Percentiles rank a stretch among this genome's conserved stretches.
Conservation (phyloP, 169 alveolate genomes). For the Perkinsus olseni region DNA sequence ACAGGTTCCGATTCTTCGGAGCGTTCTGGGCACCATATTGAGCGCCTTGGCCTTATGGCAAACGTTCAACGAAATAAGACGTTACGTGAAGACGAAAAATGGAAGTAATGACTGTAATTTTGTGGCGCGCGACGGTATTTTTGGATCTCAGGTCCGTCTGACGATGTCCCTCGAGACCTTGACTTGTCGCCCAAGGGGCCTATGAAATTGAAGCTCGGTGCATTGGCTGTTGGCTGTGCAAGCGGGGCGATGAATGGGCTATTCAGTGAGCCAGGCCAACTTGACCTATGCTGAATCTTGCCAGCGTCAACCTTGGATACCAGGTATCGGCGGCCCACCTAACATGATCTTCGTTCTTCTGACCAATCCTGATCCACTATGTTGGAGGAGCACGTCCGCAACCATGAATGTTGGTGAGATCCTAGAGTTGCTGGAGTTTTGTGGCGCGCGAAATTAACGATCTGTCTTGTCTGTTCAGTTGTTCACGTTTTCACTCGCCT, state of each 20-base stretch:
- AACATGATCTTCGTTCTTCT: background rate
- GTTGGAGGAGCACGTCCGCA: background rate
- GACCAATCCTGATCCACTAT: background rate
- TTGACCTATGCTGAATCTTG: background rate
- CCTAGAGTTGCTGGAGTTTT: background rate
- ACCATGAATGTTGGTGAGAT: background rate
- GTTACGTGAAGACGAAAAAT: background rate
- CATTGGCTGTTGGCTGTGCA: background rate
- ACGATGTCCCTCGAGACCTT: background rate
- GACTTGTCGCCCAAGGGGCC: background rate
- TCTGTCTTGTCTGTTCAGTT: background rate
- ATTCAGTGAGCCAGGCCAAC: background rate
- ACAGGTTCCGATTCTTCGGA: background rate
- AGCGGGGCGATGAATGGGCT: background rate
- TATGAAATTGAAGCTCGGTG: background rate
- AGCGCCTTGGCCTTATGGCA: background rate
- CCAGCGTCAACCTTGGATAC: background rate
- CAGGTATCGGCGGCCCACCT: background rate
- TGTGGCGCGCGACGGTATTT: background rate
- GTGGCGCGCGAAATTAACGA: background rate
- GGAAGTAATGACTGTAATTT: background rate
- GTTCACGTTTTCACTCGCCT: background rate
- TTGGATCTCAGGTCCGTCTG: background rate
- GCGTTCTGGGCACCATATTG: background rate
- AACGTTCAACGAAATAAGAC: background rate